Evolutionary conservation across 176 grass and related monocot species (phyloP).

Genomic region (Oryza meyeriana): DNA sequence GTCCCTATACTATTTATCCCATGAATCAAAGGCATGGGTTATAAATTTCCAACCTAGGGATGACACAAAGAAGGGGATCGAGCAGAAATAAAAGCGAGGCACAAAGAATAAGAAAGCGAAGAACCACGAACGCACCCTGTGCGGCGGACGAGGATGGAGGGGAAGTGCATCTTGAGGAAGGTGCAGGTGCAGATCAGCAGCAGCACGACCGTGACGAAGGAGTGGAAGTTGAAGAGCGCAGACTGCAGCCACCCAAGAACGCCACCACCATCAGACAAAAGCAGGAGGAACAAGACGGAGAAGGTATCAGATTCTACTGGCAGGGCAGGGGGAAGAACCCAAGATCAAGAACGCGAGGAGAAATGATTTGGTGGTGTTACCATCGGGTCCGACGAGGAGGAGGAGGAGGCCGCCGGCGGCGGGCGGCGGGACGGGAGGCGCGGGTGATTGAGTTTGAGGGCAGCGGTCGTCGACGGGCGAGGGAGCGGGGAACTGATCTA

Average conservation of each 20-base stretch:
- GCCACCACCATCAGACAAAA: not conserved
- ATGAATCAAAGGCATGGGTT: not conserved
- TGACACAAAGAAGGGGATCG: not conserved
- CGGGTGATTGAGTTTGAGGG: not conserved
- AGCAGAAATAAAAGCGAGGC: not conserved
- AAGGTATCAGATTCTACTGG: not conserved
- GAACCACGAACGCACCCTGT: conserved; percentile 46
- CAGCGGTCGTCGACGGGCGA: not conserved
- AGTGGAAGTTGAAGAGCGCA: conserved; percentile 89
- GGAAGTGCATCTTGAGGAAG: conserved; percentile 91
- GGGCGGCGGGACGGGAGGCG: not conserved
- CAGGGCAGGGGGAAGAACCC: not conserved
- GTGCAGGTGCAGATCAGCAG: conserved; percentile 83
- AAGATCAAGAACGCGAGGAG: not conserved
- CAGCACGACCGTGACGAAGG: conserved; percentile 73
- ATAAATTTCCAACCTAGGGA: not conserved
- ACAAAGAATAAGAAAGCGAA: not conserved
- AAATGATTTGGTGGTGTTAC: not conserved
- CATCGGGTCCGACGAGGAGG: not conserved
- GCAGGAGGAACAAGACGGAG: not conserved
- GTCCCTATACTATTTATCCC: not conserved
- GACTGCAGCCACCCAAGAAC: conserved; percentile 43
- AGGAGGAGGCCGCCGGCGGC: not conserved
- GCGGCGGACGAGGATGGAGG: conserved; percentile 58
- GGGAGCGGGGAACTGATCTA: not conserved